Evolutionary conservation across 106 monocot genomes (phyloP), one percentile per base, ranked within the genome.

Genomic region (Allium fistulosum): DNA sequence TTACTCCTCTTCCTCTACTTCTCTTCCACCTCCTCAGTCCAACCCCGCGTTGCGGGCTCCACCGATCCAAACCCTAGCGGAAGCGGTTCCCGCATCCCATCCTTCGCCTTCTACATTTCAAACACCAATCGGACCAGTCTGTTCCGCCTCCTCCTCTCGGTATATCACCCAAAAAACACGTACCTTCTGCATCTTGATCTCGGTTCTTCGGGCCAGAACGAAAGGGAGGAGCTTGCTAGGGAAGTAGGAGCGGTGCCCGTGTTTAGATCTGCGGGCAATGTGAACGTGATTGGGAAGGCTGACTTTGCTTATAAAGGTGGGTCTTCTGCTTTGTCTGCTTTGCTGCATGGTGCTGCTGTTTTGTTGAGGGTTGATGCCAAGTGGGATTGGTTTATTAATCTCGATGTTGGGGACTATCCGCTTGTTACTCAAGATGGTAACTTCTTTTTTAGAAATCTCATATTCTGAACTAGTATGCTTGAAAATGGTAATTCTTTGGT

Each of bases 381-480:
- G n/a, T 85, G 90, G 90, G 82, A 80, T 51, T 90, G 90, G 90
- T 85, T 90, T 65, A 67, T 95, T 53, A 88, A 83, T 47, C 84
- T 96, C 11, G 75, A 88, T 6, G 85, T 78, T 14, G 63, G 69
- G 14, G 88, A 88, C 53, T 96, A 96, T 62, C 96, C 96, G 9
- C 82, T 96, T 9, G 74, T 92, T 11, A 82, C 91, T 7, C 96
- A 92, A 69, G 96, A 96, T 67, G 96, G 96, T 96, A 77, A 10
- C 10, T 51, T 50, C 17, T 12, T 11, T 10, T 55, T 55, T 55
- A 37, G 37, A 37, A 37, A 37, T 37, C 2, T 37, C 37, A 37
- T 4, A 37, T 4, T 37, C 37, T 37, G 37, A 37, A 37, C 37
- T 37, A 4, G 37, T 37, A 37, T 37, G 37, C 37, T 37, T 37